Evolutionary conservation across 768 basidiomycete species (phyloP).

Genomic region (Xerocomus brunneocitrinus): DNA sequence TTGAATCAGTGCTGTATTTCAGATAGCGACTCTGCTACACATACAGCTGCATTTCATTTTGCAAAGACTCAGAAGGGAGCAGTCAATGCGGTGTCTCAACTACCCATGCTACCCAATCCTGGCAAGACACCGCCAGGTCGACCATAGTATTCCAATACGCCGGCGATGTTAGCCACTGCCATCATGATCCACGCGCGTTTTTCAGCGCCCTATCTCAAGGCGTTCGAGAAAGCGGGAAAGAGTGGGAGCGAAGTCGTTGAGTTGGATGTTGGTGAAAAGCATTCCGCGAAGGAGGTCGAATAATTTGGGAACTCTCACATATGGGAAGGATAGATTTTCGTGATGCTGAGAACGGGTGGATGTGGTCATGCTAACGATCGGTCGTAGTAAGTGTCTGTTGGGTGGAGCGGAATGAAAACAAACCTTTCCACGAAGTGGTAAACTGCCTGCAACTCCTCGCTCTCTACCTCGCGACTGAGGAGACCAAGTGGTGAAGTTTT

Average conservation of each 20-base stretch:
- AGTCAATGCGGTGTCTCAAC: conserved; percentile 33
- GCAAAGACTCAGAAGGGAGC: conserved; percentile 47
- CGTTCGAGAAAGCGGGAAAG: conserved; percentile 85
- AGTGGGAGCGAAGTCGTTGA: conserved; percentile 84
- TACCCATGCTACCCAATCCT: conserved; percentile 50
- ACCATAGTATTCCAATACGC: conserved; percentile 89
- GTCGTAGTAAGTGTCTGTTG: conserved; percentile 4
- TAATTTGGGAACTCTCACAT: conserved; percentile 73
- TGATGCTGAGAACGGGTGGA: conserved; percentile 82
- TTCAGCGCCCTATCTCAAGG: conserved; percentile 72
- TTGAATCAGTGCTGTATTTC: too few species aligned
- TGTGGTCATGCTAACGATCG: conserved; percentile 72
- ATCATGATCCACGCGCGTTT: conserved; percentile 97
- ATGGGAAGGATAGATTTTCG: conserved; percentile 85
- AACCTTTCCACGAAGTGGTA: conserved; percentile 97
- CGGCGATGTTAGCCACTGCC: conserved; percentile 78
- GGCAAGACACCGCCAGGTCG: conserved; percentile 62
- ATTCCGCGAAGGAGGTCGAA: conserved; percentile 94
- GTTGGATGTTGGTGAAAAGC: conserved; percentile 92
- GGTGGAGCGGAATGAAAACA: conserved; percentile 15
- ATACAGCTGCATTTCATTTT: conserved; percentile 39
- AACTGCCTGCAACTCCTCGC: conserved; percentile 76
- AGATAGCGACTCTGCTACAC: too few species aligned
- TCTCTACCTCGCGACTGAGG: conserved; percentile 76
- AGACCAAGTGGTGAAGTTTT: conserved; percentile 90